Evolutionary conservation across 805 yeast species (phyloP), one percentile per base, ranked within the genome.

Genomic region (Peterozyma toletana): DNA sequence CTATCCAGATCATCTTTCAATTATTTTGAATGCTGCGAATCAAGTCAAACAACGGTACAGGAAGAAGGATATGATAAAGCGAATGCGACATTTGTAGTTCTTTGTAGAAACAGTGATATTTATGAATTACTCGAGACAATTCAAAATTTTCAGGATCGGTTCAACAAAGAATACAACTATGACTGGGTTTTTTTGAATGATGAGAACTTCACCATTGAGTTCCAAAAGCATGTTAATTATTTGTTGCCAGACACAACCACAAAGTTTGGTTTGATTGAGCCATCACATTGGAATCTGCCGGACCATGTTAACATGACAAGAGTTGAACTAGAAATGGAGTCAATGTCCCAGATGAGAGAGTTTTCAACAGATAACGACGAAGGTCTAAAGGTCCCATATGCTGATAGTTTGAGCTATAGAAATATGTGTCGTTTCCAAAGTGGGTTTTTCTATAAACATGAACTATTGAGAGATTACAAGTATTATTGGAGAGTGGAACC

Each of bases 171-270:
- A 42, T 81, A 60, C 56, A 73, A 78, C 51, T 85, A 86, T 55
- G 93, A 86, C 59, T 86, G 89, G 87, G 81, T 84, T 2, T 86
- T 86, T 53, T 60, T 86, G 39, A 86, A 86, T 58, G 89, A 86
- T 55, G 74, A 68, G 48, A 77, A 74, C 2, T 86, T 86, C 58
- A 57, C 71, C 37, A 71, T 68, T 3, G 76, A 74, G 49, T 86
- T 86, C 59, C 71, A 66, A 45, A 56, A 62, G 27, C 59, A 66
- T 21, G 72, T 83, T 1, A 48, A 68, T 11, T 70, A 70, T 16
- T 54, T 70, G 11, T 74, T 81, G n/a, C 27, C 27, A 21, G 70
- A 84, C 2, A 89, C 91, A 34, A 60, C 56, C 4, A 75, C 79
- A 33, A 70, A 72, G 44, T 86, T 80, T 56, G 95, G 90, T 11